Percentiles rank a stretch among this genome's conserved stretches.
phyloP scores from a whole-genome alignment of 2,329 filamentous ascomycete genomes.

The Diaporthe caulivora region DNA sequence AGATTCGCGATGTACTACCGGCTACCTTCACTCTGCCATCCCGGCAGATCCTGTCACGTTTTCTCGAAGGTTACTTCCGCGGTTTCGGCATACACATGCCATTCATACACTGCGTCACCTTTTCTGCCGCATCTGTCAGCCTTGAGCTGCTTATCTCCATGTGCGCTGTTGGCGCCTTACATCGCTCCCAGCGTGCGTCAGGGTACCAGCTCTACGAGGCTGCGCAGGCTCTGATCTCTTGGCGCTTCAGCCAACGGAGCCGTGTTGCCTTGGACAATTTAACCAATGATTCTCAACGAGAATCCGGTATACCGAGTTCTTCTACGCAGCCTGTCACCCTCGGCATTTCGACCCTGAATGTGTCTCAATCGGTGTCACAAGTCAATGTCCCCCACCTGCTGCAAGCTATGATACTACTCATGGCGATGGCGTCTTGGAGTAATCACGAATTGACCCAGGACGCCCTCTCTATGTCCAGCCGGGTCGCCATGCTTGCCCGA shows the following conservation, averaged over 20 bases:
- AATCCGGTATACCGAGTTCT: too few species aligned
- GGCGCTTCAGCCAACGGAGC: slow-evolving; percentile 53
- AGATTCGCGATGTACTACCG: not conserved
- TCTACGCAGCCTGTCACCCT: not conserved
- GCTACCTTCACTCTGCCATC: not conserved
- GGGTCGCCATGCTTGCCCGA: not conserved
- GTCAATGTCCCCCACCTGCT: slow-evolving; percentile 56
- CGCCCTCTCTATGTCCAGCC: slow-evolving; percentile 67
- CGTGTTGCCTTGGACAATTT: slow-evolving; percentile 54
- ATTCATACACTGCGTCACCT: slow-evolving; percentile 41
- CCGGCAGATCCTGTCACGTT: not conserved
- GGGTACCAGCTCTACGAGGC: slow-evolving; percentile 45
- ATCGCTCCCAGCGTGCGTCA: slow-evolving; percentile 61
- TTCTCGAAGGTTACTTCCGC: not conserved
- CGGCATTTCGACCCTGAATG: not conserved
- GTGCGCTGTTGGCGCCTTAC: slow-evolving; percentile 61
- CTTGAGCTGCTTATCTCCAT: slow-evolving; percentile 62
- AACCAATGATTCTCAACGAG: not conserved
- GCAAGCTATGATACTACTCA: slow-evolving; percentile 63
- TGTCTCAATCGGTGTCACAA: not conserved
- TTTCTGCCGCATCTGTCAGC: slow-evolving; percentile 38
- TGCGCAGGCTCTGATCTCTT: not conserved
- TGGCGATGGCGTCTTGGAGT: slow-evolving; percentile 71
- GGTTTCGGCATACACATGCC: slow-evolving; percentile 9
- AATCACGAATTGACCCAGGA: slow-evolving; percentile 68